Percentiles rank a stretch among this genome's conserved stretches.
These are phyloP conservation scores for Phallus indusiatus DNA, from an alignment of 768 basidiomycete genomes.

Conservation along the genomic window DNA sequence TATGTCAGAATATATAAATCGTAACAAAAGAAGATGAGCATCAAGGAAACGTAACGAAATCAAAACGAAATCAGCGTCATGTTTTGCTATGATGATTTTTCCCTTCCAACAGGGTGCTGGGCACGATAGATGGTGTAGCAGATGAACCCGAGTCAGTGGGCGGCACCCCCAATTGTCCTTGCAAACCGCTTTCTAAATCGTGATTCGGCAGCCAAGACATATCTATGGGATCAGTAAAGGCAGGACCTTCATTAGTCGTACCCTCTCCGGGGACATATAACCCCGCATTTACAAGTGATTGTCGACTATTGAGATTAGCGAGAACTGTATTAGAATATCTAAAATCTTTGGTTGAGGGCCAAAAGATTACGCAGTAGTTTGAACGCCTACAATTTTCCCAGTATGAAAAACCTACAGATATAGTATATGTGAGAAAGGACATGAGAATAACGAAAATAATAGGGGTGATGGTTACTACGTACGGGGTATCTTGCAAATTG, in stretches of 20 bases:
- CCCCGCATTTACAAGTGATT: neutral
- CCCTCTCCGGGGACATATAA: neutral
- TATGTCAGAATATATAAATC: no score
- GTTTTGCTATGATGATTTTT: no score
- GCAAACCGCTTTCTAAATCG: no score
- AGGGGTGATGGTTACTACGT: no score
- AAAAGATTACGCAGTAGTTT: neutral
- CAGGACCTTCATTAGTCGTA: neutral
- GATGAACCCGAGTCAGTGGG: no score
- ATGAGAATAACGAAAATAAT: neutral
- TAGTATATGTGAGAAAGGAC: neutral
- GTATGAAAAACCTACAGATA: neutral
- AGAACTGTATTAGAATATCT: slow-evolving; percentile 1
- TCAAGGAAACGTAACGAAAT: no score
- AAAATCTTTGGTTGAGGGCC: neutral
- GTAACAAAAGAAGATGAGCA: no score
- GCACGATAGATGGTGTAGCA: no score
- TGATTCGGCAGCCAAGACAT: neutral
- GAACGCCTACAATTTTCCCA: slow-evolving; percentile 2
- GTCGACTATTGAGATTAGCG: slow-evolving; percentile 1
- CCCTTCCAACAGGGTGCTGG: no score
- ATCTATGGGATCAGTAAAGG: neutral
- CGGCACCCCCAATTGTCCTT: no score
- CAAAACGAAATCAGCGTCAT: no score
- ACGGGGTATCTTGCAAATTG: neutral